phyloP scores from a whole-genome alignment of 352 stramenopile species.

The Stephanocyclus meneghinianus region DNA sequence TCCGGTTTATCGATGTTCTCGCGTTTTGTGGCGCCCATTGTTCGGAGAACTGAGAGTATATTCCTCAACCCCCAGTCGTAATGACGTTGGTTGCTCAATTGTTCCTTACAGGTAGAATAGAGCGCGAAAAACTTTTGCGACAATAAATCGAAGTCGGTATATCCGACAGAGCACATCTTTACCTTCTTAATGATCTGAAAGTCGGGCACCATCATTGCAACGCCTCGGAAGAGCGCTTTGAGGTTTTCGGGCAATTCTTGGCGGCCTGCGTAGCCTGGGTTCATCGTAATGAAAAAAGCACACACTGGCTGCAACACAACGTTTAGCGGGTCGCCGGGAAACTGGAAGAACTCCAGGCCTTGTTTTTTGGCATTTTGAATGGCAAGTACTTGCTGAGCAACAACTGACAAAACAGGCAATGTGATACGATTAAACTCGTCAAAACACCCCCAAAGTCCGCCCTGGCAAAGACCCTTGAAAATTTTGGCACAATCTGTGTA shows the following conservation, averaged over 20 bases:
- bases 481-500: slow-evolving; percentile 98
- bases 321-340: slow-evolving; percentile 96
- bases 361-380: slow-evolving; percentile 98
- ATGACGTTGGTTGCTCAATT: slow-evolving; percentile 92
- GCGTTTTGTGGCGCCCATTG: slow-evolving; percentile 92
- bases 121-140: slow-evolving; percentile 94
- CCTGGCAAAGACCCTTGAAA: slow-evolving; percentile 96
- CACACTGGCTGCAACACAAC: slow-evolving; percentile 93
- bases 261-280: slow-evolving; percentile 95
- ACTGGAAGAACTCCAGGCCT: slow-evolving; percentile 93
- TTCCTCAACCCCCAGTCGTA: slow-evolving; percentile 96
- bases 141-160: slow-evolving; percentile 93
- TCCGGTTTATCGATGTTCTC: slow-evolving; percentile 92
- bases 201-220: slow-evolving; percentile 96
- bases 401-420: slow-evolving; percentile 93
- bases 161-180: slow-evolving; percentile 93
- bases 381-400: slow-evolving; percentile 96
- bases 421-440: slow-evolving; percentile 98
- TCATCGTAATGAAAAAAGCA: slow-evolving; percentile 99
- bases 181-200: slow-evolving; percentile 98
- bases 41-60: slow-evolving; percentile 94
- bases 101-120: slow-evolving; percentile 93
- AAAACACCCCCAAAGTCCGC: slow-evolving; percentile 96
- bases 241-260: slow-evolving; percentile 98
- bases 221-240: slow-evolving; percentile 93